Conservation (phyloP, 805 yeast species). For the Maudiozyma barnettii region DNA sequence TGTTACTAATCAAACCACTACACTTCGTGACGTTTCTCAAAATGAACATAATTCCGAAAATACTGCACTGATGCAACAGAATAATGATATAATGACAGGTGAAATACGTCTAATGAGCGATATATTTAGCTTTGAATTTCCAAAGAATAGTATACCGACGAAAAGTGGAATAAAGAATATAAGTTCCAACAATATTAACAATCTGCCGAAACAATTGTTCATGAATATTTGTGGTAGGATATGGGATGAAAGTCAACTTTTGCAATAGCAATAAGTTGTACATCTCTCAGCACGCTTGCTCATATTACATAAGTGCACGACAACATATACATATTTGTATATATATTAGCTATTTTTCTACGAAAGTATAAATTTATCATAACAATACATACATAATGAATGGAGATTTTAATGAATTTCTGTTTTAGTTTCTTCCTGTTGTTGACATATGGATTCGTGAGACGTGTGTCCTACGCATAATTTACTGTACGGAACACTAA, state of each 20-base stretch:
- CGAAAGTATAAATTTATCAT: no score
- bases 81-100: slow-evolving; percentile 12
- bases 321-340: no score
- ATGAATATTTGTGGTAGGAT: slow-evolving; percentile 25
- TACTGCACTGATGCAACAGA: background rate
- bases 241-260: slow-evolving; percentile 21
- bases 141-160: slow-evolving; percentile 1
- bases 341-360: no score
- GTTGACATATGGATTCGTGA: no score
- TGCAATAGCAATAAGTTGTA: background rate
- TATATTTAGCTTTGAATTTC: slow-evolving; percentile 21
- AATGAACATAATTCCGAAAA: background rate
- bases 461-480: no score
- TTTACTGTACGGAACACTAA: no score
- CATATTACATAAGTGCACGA: no score
- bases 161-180: background rate
- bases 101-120: slow-evolving; percentile 18
- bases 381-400: no score
- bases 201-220: slow-evolving; percentile 22
- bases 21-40: background rate
- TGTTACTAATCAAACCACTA: slow-evolving; percentile 1
- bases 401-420: no score
- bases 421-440: no score
- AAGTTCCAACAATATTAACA: slow-evolving; percentile 1
- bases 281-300: no score